Conservation (phyloP, 1,284 basidiomycete species). For the Leccinum griseonigrum region DNA sequence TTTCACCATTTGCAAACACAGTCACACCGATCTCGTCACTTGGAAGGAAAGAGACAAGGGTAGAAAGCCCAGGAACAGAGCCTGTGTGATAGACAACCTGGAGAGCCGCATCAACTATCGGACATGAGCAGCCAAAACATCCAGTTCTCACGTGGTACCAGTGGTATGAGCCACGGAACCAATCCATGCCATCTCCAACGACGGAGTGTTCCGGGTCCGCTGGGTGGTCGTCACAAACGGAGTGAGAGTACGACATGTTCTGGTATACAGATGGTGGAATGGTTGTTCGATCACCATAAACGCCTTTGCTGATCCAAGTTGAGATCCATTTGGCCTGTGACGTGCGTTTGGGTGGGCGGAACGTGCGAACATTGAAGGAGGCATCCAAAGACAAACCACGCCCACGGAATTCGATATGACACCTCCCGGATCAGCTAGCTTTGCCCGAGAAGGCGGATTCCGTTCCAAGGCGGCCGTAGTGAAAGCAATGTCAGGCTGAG, state of each 20-base stretch:
- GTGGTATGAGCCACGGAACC: slow-evolving; percentile 31
- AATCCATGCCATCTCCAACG: slow-evolving; percentile 36
- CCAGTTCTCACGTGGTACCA: slow-evolving; percentile 33
- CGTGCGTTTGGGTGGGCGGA: background rate
- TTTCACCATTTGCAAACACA: slow-evolving; percentile 31
- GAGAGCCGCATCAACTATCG: background rate
- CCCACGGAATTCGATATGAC: slow-evolving; percentile 36
- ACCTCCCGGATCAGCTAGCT: slow-evolving; percentile 36
- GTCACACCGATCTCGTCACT: slow-evolving; percentile 30
- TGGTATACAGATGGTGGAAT: slow-evolving; percentile 28
- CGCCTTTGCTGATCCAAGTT: slow-evolving; percentile 30
- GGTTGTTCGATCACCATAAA: slow-evolving; percentile 24
- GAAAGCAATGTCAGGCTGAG: slow-evolving; percentile 81
- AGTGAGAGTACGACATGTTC: slow-evolving; percentile 27
- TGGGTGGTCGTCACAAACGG: slow-evolving; percentile 16
- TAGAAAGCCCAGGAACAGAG: slow-evolving; percentile 30
- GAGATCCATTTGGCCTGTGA: slow-evolving; percentile 36
- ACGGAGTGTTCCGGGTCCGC: slow-evolving; percentile 11
- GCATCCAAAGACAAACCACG: slow-evolving; percentile 27
- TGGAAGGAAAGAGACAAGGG: slow-evolving; percentile 28
- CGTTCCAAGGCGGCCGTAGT: slow-evolving; percentile 70
- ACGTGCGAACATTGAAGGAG: background rate
- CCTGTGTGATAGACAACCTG: slow-evolving; percentile 32
- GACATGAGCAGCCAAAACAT: background rate
- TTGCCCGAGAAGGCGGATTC: slow-evolving; percentile 30